Base-by-base conservation (phyloP, 768 basidiomycete genomes). In the Russula dissimulans region DNA sequence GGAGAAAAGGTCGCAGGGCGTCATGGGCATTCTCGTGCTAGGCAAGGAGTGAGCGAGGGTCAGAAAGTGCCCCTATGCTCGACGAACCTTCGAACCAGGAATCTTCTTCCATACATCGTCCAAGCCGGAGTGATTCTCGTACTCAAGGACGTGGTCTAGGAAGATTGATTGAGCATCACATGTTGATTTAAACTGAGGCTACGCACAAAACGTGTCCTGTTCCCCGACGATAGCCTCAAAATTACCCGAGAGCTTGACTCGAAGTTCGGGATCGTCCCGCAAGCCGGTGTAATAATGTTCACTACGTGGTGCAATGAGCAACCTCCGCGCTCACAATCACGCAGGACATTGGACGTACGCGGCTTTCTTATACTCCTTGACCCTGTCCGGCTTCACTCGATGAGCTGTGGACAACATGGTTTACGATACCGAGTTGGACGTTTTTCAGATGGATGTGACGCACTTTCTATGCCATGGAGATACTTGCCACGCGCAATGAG, bases 401-500 rank as follows among this genome's bases (percentile, higher is more conserved):
- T 99, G 97, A 38, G 85, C 89, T 97, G 70, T 22, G 68, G 38
- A 68, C 65, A 59, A 29, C 39, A 29, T 56, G 62, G 31, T 26
- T 41, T 34, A 45, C 48, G 41, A 12, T 15, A 38, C 29, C 26
- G 65, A 53, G 57, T 32, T 54, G 18, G 34, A 55, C 39, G 38
- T 31, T 18, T 42, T 18, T 48, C 47, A 17, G 8, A 17, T 36
- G 38, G 15, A 14, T 61, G 52, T 4, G 36, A 72, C 86, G 68
- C 68, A 93, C 93, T 79, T 75, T 93, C 90, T 66, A 95, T 85
- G 12, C 86, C 89, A 71, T 95, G 93, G 38, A 95, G 80, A 70
- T 94, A 95, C 78, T 98, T 98, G 48, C 94, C 92, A 60, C 95
- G 78, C 38, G 91, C 95, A 43, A 99, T 87, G 8, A 95, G 74